Base-by-base conservation (phyloP, 2,329 filamentous ascomycete species). In the Sarocladium strictum region DNA sequence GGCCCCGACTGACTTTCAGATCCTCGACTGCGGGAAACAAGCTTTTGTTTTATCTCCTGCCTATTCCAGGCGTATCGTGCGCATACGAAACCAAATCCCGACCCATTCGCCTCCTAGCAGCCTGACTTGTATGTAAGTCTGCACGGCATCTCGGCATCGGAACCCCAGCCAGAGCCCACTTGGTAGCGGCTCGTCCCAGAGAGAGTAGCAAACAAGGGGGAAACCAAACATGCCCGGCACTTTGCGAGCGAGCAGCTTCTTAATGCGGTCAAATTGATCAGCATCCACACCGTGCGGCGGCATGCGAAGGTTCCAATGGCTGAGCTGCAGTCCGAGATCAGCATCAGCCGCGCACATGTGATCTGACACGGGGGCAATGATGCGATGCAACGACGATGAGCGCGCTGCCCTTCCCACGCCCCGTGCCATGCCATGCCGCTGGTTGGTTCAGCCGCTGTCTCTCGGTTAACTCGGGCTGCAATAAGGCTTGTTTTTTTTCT, bases 121-220 rank as follows among this genome's bases (percentile, higher is more conserved):
- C n/a, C n/a, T n/a, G n/a, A n/a, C n/a, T 29, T n/a, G 23, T 11
- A 14, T 49, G 43, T 49, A 12, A 49, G 26, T 27, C n/a, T n/a
- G 47, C 15, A 51, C 47, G 47, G 47, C 47, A 51, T 35, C 47
- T 51, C 47, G 47, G 47, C 47, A 51, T 24, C 29, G 15, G 10
- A 17, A n/a, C 11, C 47, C n/a, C 43, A 23, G 15, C 23, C 43
- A 51, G 14, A 23, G 9, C 47, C 10, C 47, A 15, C 26, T 33
- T 19, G 27, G 33, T 23, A n/a, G n/a, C n/a, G n/a, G n/a, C n/a
- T n/a, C n/a, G n/a, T n/a, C n/a, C n/a, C n/a, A n/a, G n/a, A n/a
- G n/a, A n/a, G n/a, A n/a, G n/a, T n/a, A n/a, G n/a, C n/a, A n/a
- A n/a, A n/a, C n/a, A n/a, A n/a, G n/a, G n/a, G n/a, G n/a, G n/a